A percentile compares a stretch with the other conserved stretches of the same genome.
phyloP scores from a whole-genome alignment of 1,139 yeast genomes.

The Pichia cactophila region DNA sequence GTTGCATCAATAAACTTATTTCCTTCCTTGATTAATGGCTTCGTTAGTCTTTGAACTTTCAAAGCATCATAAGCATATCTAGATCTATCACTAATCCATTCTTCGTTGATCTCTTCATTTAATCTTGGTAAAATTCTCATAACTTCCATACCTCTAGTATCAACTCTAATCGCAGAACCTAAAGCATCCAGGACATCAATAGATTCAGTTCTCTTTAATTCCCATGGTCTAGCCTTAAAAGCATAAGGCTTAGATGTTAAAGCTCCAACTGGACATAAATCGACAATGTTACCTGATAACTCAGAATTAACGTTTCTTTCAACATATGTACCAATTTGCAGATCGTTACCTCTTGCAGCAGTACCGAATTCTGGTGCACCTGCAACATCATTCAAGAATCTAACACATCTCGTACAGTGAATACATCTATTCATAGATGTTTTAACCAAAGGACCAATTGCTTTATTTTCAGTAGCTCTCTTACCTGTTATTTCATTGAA shows the following conservation, averaged over 20 bases:
- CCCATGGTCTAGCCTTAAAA: slow-evolving; percentile 92
- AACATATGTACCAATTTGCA: slow-evolving; percentile 87
- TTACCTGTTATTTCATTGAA: slow-evolving; percentile 76
- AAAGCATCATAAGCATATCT: slow-evolving; percentile 84
- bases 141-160: slow-evolving; percentile 81
- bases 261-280: slow-evolving; percentile 90
- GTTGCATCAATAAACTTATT: slow-evolving; percentile 67
- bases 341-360: slow-evolving; percentile 83
- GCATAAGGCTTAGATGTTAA: slow-evolving; percentile 86
- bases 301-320: slow-evolving; percentile 82
- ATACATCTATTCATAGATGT: slow-evolving; percentile 92
- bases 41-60: slow-evolving; percentile 78
- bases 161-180: slow-evolving; percentile 79
- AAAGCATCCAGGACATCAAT: slow-evolving; percentile 81
- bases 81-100: slow-evolving; percentile 86
- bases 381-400: slow-evolving; percentile 86
- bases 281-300: slow-evolving; percentile 81
- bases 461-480: slow-evolving; percentile 86
- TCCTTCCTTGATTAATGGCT: slow-evolving; percentile 70
- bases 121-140: slow-evolving; percentile 83
- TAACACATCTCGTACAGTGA: slow-evolving; percentile 87
- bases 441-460: slow-evolving; percentile 83
- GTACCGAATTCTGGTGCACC: slow-evolving; percentile 92
- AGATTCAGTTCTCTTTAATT: slow-evolving; percentile 81
- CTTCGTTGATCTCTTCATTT: slow-evolving; percentile 83